Base-by-base conservation (phyloP, 768 basidiomycete species). In the Hygrocybe coccinea region DNA sequence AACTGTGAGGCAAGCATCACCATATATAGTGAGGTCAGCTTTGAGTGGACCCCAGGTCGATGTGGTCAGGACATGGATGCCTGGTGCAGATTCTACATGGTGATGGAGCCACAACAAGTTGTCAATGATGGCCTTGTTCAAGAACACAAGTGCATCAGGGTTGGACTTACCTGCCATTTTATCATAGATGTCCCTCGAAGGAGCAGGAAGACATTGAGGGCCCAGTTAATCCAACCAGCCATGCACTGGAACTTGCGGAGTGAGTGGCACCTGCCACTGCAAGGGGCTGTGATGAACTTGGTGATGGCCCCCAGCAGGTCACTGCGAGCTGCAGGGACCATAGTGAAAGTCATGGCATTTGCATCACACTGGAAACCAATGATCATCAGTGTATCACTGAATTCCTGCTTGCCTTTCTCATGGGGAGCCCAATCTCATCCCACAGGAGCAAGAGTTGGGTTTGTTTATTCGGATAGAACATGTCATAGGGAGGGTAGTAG, bases 391-490 rank as follows among this genome's bases (percentile, higher is more conserved):
- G 34, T 5, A 0, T 37, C 6, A 0, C 73, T 74, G 17, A 17
- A 70, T 0, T 74, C 8, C 57, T 79, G 79, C 55, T 79, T 80
- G 2, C 47, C 34, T 12, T 63, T 54, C 11, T 74, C 66, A 59
- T 78, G 75, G 0, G 74, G 75, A 77, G 62, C 0, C 72, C 67
- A 14, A 78, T 59, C 1, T 64, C 41, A 59, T 79, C 76, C 69
- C 72, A 78, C 1, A 79, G 66, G 1, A 35, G 36, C 0, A 79
- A 69, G 1, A 78, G 65, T 2, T 37, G 19, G 2, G 54, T 64
- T 60, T 79, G 77, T 7, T 64, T 61, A 0, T 50, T 9, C 0
- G 76, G 76, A 12, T 69, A 54, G 15, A 24, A 56, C 1, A 17
- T 8, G 3, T 57, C 21, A 56, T 72, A 69, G 0, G 63, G 65